A percentile compares a stretch with the other conserved stretches of the same genome.
phyloP scores from a whole-genome alignment of 352 stramenopile species.

The Globisporangium alternatum region DNA sequence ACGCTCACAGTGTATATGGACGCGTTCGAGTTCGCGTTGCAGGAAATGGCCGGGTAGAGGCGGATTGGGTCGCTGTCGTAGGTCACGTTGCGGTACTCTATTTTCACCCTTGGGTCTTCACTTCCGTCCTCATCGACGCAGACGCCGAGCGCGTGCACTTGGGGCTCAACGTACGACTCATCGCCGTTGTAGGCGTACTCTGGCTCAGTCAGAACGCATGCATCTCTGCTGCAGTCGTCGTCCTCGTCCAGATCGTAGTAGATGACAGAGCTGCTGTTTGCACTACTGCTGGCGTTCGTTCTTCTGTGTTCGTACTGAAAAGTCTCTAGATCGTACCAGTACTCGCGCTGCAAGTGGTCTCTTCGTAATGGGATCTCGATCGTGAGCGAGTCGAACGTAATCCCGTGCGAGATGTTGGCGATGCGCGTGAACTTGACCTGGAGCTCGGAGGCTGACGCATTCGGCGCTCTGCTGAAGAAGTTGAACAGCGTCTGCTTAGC shows the following conservation, averaged over 20 bases:
- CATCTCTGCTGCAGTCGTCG: constrained; percentile 3
- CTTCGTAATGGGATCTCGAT: constrained; percentile 10
- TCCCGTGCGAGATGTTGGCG: neutral
- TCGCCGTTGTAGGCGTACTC: constrained; percentile 3
- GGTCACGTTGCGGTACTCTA: neutral
- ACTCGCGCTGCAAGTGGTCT: constrained; percentile 1
- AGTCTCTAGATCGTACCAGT: neutral
- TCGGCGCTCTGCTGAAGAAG: constrained; percentile 7
- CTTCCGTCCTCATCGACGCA: constrained; percentile 2
- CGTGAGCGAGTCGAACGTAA: constrained; percentile 8
- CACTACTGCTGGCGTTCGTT: neutral
- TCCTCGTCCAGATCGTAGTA: constrained; percentile 8
- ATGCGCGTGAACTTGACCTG: constrained; percentile 8
- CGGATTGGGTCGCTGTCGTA: neutral
- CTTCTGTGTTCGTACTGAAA: neutral
- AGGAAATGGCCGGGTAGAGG: neutral
- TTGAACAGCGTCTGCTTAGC: constrained; percentile 9
- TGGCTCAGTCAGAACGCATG: neutral
- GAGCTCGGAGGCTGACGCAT: constrained; percentile 4
- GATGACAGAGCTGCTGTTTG: neutral
- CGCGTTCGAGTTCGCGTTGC: neutral
- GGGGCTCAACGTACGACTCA: constrained; percentile 6
- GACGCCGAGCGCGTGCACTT: constrained; percentile 6
- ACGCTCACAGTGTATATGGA: constrained; percentile 11
- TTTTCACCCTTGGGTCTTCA: constrained; percentile 4